phyloP scores from a whole-genome alignment of 345 rosid species.

The Gossypium sturtianum region DNA sequence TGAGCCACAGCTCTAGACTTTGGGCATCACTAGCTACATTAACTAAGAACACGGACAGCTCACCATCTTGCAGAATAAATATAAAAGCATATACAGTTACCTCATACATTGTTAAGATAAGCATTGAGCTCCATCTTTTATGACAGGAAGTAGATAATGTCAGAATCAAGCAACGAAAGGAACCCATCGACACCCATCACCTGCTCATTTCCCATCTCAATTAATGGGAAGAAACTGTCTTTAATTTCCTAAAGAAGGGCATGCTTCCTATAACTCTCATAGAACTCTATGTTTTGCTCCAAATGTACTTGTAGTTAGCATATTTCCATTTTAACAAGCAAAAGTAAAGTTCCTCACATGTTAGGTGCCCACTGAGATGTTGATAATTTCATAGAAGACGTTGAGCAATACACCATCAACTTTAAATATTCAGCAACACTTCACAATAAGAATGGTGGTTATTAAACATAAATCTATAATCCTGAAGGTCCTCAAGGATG shows the following conservation, averaged over 20 bases:
- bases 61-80: constrained; percentile 33
- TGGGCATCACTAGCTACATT: constrained; percentile 22
- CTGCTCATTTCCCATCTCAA: constrained; percentile 72
- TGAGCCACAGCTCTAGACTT: constrained; percentile 32
- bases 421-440: constrained; percentile 9
- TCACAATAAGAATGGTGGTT: constrained; percentile 8
- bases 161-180: constrained; percentile 75
- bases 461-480: constrained; percentile 9
- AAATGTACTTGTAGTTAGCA: constrained; percentile 4
- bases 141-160: constrained; percentile 88
- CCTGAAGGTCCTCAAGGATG: neutral
- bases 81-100: constrained; percentile 75
- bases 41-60: constrained; percentile 27
- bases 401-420: constrained; percentile 7
- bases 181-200: constrained; percentile 67
- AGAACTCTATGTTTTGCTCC: constrained; percentile 18
- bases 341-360: constrained; percentile 2
- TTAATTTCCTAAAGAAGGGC: constrained; percentile 27
- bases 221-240: constrained; percentile 37
- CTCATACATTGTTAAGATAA: constrained; percentile 76
- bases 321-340: constrained; percentile 6
- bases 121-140: constrained; percentile 82
- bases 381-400: constrained; percentile 1
- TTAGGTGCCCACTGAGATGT: constrained; percentile 1
- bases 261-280: constrained; percentile 29